These are phyloP conservation scores for Aspergillus clavatus DNA, from an alignment of 2,329 filamentous ascomycete species.

Conservation along the genomic window DNA sequence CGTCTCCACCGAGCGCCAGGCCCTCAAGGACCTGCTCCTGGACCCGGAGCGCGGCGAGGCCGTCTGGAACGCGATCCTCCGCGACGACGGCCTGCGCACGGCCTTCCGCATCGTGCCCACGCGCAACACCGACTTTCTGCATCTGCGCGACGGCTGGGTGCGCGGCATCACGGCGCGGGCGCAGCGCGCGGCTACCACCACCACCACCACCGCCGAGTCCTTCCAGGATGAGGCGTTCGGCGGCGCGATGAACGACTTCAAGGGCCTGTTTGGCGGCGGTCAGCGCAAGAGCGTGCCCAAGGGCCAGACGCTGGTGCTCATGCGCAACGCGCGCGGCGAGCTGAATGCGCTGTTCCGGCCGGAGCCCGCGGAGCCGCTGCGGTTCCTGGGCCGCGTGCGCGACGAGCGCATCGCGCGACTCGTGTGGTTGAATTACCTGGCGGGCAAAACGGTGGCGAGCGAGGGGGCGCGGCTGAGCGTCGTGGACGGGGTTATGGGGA, in stretches of 20 bases:
- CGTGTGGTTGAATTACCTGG: conserved; percentile 87
- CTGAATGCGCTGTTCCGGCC: conserved; percentile 63
- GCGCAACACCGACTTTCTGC: conserved; percentile 90
- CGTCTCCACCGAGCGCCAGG: conserved; percentile 73
- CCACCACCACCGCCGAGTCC: no score
- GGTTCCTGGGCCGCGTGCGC: conserved; percentile 62
- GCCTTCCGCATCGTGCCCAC: conserved; percentile 81
- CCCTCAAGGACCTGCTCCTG: conserved; percentile 63
- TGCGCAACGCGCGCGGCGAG: conserved; percentile 60
- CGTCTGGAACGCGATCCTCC: conserved; percentile 69
- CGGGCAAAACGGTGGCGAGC: conserved; percentile 79
- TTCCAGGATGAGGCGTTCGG: conserved; percentile 74
- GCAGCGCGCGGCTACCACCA: no score
- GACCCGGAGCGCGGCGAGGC: conserved; percentile 65
- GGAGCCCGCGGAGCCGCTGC: conserved; percentile 44
- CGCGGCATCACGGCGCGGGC: conserved; percentile 73
- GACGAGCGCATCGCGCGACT: conserved; percentile 78
- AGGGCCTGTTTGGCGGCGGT: conserved; percentile 72
- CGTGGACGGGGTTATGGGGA: conserved; percentile 79
- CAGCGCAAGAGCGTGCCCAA: conserved; percentile 66
- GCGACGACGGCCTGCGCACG: conserved; percentile 64
- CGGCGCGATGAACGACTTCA: conserved; percentile 69
- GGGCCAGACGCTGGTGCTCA: conserved; percentile 69
- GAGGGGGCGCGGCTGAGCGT: conserved; percentile 76
- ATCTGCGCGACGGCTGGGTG: conserved; percentile 87